Conservation (phyloP, 768 basidiomycete genomes). For the Naganishia friedmannii region DNA sequence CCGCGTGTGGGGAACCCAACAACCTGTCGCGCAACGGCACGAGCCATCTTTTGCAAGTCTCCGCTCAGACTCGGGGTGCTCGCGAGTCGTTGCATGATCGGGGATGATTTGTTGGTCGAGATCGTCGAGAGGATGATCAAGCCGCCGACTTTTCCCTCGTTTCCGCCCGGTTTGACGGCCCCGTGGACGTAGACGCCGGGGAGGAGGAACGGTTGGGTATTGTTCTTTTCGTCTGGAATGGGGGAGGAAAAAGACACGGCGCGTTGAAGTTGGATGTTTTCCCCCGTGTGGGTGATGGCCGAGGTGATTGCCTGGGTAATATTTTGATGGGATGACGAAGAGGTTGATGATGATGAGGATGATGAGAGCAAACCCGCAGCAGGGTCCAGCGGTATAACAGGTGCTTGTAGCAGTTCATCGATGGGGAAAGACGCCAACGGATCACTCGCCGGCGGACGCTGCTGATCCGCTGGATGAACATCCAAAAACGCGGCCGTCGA, state of each 20-base stretch:
- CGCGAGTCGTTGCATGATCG: slow-evolving; percentile 41
- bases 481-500: slow-evolving; percentile 76
- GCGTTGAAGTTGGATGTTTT: slow-evolving; percentile 53
- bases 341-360: not conserved
- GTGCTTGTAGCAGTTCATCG: slow-evolving; percentile 62
- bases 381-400: slow-evolving; percentile 61
- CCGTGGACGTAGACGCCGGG: slow-evolving; percentile 50
- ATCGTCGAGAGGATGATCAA: slow-evolving; percentile 55
- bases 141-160: slow-evolving; percentile 57
- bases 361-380: slow-evolving; percentile 3
- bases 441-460: slow-evolving; percentile 37
- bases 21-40: slow-evolving; percentile 77
- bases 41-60: slow-evolving; percentile 66
- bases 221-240: slow-evolving; percentile 39
- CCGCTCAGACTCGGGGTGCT: slow-evolving; percentile 52
- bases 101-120: slow-evolving; percentile 48
- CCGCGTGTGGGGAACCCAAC: slow-evolving; percentile 71
- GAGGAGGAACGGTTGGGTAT: slow-evolving; percentile 36
- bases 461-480: slow-evolving; percentile 47
- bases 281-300: slow-evolving; percentile 44
- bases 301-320: slow-evolving; percentile 66
- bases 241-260: slow-evolving; percentile 51
- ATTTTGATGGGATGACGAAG: slow-evolving; percentile 56
- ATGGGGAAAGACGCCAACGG: slow-evolving; percentile 59
- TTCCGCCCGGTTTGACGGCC: slow-evolving; percentile 41